These are phyloP conservation scores for Beta corolliflora DNA, from an alignment of 179 eudicot genomes.

Conservation along the genomic window DNA sequence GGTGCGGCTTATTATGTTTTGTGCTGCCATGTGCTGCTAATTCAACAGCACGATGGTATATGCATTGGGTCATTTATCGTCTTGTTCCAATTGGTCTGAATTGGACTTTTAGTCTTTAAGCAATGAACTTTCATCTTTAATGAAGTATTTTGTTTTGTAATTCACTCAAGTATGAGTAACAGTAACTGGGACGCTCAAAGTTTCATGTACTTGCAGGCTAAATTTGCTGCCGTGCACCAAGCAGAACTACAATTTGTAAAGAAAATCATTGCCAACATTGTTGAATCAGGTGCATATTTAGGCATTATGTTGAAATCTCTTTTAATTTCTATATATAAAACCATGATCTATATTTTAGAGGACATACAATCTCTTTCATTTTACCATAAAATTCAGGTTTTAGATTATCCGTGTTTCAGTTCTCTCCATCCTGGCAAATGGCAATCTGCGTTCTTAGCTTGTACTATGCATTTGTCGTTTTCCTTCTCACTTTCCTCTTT, in stretches of 20 bases:
- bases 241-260: constrained; percentile 64
- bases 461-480: not conserved
- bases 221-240: constrained; percentile 60
- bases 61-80: not conserved
- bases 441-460: too few relatives aligned
- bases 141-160: not conserved
- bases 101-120: not conserved
- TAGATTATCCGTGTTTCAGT: not conserved
- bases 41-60: not conserved
- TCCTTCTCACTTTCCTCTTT: not conserved
- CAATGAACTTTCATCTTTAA: not conserved
- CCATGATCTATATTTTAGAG: not conserved
- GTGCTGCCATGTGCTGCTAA: not conserved
- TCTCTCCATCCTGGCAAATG: not conserved
- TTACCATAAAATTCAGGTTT: not conserved
- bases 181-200: not conserved
- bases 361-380: not conserved
- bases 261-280: constrained; percentile 43
- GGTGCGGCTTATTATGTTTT: not conserved
- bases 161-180: not conserved
- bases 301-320: not conserved
- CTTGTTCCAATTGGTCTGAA: not conserved
- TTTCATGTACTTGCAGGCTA: constrained; percentile 53
- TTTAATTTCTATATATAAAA: not conserved
- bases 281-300: constrained; percentile 53